A percentile compares a stretch with the other conserved stretches of the same genome.
These are phyloP conservation scores for Penicillium sp. DNA, from an alignment of 2,329 filamentous ascomycete species.

Conservation along the genomic window DNA sequence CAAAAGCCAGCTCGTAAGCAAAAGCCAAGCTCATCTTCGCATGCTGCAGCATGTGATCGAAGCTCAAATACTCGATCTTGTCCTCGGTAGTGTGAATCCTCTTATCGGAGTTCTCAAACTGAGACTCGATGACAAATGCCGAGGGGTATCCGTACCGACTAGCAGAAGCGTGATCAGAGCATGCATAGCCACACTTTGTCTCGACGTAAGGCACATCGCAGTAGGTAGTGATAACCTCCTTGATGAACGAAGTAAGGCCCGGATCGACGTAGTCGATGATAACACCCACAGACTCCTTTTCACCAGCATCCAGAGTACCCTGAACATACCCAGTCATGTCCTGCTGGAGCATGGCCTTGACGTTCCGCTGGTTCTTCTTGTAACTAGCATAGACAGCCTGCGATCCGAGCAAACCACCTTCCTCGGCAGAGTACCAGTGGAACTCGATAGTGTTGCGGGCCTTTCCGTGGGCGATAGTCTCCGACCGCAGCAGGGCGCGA, in stretches of 20 bases:
- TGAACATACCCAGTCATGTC: slow-evolving; percentile 94
- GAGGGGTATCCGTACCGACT: slow-evolving; percentile 66
- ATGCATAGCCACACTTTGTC: slow-evolving; percentile 86
- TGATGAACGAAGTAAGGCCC: slow-evolving; percentile 83
- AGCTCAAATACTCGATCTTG: slow-evolving; percentile 69
- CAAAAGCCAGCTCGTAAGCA: slow-evolving; percentile 80
- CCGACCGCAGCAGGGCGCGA: slow-evolving; percentile 72
- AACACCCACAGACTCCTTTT: slow-evolving; percentile 83
- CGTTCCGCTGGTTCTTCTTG: slow-evolving; percentile 66
- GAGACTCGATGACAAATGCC: slow-evolving; percentile 63
- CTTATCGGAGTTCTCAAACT: slow-evolving; percentile 62
- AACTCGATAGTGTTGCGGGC: slow-evolving; percentile 89
- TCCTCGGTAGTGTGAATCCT: slow-evolving; percentile 74
- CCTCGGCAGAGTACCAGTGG: slow-evolving; percentile 92
- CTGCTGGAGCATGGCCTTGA: slow-evolving; percentile 97
- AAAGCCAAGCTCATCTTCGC: slow-evolving; percentile 79
- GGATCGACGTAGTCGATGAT: slow-evolving; percentile 89
- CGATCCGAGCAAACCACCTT: slow-evolving; percentile 81
- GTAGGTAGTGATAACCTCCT: slow-evolving; percentile 80
- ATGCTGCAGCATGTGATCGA: slow-evolving; percentile 91
- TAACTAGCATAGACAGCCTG: slow-evolving; percentile 87
- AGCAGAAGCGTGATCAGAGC: slow-evolving; percentile 69
- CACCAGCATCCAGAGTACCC: slow-evolving; percentile 76
- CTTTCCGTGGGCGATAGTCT: slow-evolving; percentile 68
- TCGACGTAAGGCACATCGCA: slow-evolving; percentile 83